Evolutionary conservation across 2,329 filamentous ascomycete genomes (phyloP).

Genomic region (Claviceps pusilla): DNA sequence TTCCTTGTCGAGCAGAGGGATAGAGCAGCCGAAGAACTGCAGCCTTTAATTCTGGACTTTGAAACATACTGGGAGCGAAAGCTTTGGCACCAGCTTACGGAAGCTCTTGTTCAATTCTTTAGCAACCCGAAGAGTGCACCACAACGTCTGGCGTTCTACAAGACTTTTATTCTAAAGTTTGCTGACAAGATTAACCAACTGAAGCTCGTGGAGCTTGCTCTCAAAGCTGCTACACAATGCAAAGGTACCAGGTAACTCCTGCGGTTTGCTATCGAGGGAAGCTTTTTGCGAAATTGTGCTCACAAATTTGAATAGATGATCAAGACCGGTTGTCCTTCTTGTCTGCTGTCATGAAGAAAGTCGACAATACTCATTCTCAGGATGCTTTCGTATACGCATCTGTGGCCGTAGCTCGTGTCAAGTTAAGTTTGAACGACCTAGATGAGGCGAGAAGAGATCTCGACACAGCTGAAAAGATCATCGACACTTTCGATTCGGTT

Average conservation of each 20-base stretch:
- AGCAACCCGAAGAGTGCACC: slow-evolving; percentile 62
- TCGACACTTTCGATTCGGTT: slow-evolving; percentile 87
- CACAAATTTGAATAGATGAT: slow-evolving; percentile 47
- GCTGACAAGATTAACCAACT: slow-evolving; percentile 98
- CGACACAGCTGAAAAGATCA: slow-evolving; percentile 70
- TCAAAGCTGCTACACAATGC: slow-evolving; percentile 77
- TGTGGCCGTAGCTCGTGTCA: slow-evolving; percentile 76
- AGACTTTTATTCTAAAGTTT: slow-evolving; percentile 88
- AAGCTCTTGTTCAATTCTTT: slow-evolving; percentile 79
- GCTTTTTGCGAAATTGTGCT: background rate
- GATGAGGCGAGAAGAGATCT: slow-evolving; percentile 77
- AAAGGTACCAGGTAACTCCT: slow-evolving; percentile 36
- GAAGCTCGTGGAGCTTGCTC: slow-evolving; percentile 80
- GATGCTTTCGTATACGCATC: slow-evolving; percentile 92
- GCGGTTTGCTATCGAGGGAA: background rate
- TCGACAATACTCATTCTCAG: slow-evolving; percentile 83
- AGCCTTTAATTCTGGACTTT: slow-evolving; percentile 76
- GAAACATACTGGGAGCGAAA: slow-evolving; percentile 98
- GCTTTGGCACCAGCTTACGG: slow-evolving; percentile 96
- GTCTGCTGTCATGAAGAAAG: slow-evolving; percentile 66
- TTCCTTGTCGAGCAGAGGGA: slow-evolving; percentile 87
- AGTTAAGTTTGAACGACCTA: slow-evolving; percentile 63
- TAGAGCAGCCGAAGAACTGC: slow-evolving; percentile 70
- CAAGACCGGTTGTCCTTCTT: slow-evolving; percentile 77
- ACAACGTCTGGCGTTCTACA: slow-evolving; percentile 81